Conservation (phyloP, 495 filamentous ascomycete genomes). For the Amphirosellinia nigrospora region DNA sequence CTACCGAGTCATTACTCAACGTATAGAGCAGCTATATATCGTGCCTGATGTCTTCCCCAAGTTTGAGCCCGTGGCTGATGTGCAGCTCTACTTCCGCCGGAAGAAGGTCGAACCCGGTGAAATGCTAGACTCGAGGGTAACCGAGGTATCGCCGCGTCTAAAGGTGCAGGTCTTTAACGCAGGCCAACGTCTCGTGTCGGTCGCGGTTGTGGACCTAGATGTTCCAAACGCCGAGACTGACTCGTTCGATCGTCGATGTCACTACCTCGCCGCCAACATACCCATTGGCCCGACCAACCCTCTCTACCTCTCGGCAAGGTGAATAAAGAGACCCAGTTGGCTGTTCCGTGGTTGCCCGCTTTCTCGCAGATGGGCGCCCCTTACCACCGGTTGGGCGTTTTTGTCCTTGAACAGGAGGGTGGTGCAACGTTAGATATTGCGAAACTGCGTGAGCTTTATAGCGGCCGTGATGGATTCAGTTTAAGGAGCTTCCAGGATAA, state of each 20-base stretch:
- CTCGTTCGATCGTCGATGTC: conserved; percentile 77
- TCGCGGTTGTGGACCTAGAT: conserved; percentile 88
- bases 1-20: conserved; percentile 81
- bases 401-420: conserved; percentile 80
- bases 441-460: conserved; percentile 60
- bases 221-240: conserved; percentile 83
- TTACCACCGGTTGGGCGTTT: conserved; percentile 85
- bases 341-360: conserved; percentile 84
- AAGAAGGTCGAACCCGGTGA: conserved; percentile 73
- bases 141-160: conserved; percentile 73
- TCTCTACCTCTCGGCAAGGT: conserved; percentile 55
- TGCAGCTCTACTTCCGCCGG: conserved; percentile 77
- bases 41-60: conserved; percentile 91
- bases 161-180: conserved; percentile 83
- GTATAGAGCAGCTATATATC: conserved; percentile 85
- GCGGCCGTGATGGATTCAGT: conserved; percentile 67
- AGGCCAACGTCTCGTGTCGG: conserved; percentile 79
- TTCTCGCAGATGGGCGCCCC: conserved; percentile 87
- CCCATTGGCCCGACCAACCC: conserved; percentile 56
- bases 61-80: conserved; percentile 78
- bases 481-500: conserved; percentile 74
- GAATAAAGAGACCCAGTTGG: conserved; percentile 62
- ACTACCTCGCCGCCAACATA: conserved; percentile 78
- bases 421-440: conserved; percentile 64
- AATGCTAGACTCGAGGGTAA: conserved; percentile 72